Conservation (phyloP, 441 rosid species). For the Pelargonium cotyledonis region DNA sequence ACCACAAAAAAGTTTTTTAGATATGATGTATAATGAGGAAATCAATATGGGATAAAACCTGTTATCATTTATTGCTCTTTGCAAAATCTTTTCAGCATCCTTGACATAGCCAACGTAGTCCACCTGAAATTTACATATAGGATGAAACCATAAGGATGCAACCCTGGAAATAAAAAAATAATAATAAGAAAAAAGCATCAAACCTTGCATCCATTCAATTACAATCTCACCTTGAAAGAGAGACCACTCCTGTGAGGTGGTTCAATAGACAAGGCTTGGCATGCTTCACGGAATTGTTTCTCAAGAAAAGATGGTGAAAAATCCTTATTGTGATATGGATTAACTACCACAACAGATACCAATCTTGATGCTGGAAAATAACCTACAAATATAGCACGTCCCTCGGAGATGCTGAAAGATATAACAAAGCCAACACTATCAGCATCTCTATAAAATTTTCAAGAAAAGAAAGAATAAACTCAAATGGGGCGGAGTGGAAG, state of each 20-base stretch:
- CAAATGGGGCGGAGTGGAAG: too few species aligned
- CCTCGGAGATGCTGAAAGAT: conserved; percentile 60
- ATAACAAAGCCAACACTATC: conserved; percentile 15
- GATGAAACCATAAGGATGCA: conserved; percentile 11
- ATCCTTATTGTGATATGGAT: conserved; percentile 62
- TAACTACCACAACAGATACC: conserved; percentile 63
- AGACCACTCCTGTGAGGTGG: conserved; percentile 35
- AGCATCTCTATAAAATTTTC: conserved; percentile 6
- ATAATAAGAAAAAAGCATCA: conserved; percentile 15
- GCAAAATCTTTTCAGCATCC: conserved; percentile 70
- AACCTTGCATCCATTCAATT: conserved; percentile 14
- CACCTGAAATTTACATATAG: conserved; percentile 47
- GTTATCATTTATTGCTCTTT: conserved; percentile 70
- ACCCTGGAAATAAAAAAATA: neutral
- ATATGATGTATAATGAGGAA: conserved; percentile 15
- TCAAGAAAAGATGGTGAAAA: conserved; percentile 66
- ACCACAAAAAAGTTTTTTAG: conserved; percentile 2
- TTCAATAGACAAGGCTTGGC: conserved; percentile 59
- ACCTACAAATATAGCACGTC: conserved; percentile 63
- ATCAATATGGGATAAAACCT: conserved; percentile 42
- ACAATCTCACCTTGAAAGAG: conserved; percentile 50
- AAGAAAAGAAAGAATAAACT: neutral
- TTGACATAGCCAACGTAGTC: conserved; percentile 63
- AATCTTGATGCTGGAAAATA: conserved; percentile 52
- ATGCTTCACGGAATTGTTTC: conserved; percentile 81